Conservation (phyloP, 306 rosid species). For the Castanospermum australe region DNA sequence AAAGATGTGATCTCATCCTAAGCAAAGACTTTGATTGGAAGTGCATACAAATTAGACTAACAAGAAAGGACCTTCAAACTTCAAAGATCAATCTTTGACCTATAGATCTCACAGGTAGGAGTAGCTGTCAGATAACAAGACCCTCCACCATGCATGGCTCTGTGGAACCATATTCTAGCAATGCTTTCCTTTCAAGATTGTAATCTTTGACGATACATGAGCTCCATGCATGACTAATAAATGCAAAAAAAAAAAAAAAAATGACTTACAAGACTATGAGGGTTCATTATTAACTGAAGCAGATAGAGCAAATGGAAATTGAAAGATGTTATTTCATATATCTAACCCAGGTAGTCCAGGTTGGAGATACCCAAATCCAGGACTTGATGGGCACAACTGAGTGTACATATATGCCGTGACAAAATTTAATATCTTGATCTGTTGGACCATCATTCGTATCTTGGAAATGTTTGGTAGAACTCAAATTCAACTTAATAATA, state of each 20-base stretch:
- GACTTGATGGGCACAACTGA: conserved; percentile 26
- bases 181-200: conserved; percentile 28
- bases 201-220: conserved; percentile 38
- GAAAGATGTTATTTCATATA: neutral
- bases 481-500: neutral
- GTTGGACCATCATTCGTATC: conserved; percentile 15
- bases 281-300: neutral
- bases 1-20: conserved; percentile 26
- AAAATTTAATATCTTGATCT: neutral
- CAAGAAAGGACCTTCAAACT: conserved; percentile 37
- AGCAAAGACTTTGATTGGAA: conserved; percentile 36
- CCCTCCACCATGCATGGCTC: conserved; percentile 42
- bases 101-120: conserved; percentile 57
- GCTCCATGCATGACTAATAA: conserved; percentile 37
- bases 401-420: neutral
- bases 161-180: conserved; percentile 24
- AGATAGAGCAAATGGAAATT: neutral
- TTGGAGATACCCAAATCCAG: no score
- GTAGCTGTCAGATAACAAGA: conserved; percentile 43
- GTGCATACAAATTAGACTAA: conserved; percentile 23
- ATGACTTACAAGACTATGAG: neutral
- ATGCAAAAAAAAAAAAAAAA: neutral
- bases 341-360: neutral
- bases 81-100: conserved; percentile 72
- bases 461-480: conserved; percentile 14